Evolutionary conservation across 805 yeast genomes (phyloP), one percentile per base, ranked within the genome.

Genomic region (Diddensiella caesifluorescens): DNA sequence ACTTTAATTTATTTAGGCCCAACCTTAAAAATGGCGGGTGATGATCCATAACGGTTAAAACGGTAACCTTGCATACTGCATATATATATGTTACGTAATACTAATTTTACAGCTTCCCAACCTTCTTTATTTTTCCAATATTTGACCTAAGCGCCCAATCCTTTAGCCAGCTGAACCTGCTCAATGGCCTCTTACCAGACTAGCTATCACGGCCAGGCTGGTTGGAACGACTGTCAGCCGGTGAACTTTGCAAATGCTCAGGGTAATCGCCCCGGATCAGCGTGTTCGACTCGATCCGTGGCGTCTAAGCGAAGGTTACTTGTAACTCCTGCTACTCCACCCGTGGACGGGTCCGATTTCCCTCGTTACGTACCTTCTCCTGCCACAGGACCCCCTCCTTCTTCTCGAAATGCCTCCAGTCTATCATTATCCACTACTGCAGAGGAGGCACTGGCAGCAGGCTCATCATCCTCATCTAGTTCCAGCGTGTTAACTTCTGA

Each of bases 171-270:
- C 30, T 23, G 32, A n/a, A 10, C 10, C 32, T 7, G 23, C 13
- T 9, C 36, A 13, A 42, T 42, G 36, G 35, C 48, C 13, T 51
- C 55, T 18, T 35, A 32, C 19, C 54, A 52, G 38, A 35, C 39
- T 7, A 27, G 35, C 13, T 50, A 45, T 26, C 28, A 48, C 2
- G 55, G 55, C 39, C 47, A 46, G 33, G 27, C 35, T 4, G 83
- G 82, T 10, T 78, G 83, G 83, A 78, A 78, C 52, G 84, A 78
- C 56, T 77, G 80, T 53, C 80, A 80, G 0, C 60, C 68, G 1
- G 47, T 59, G 5, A 52, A 56, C 22, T 45, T 42, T 21, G 34
- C 43, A 9, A 22, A 31, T 4, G 42, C 49, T 7, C 35, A 41
- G 28, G 26, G 23, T 5, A 31, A 25, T 18, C 41, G 15, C 5